Conservation (phyloP, 345 rosid genomes). For the Sapria himalayana region DNA sequence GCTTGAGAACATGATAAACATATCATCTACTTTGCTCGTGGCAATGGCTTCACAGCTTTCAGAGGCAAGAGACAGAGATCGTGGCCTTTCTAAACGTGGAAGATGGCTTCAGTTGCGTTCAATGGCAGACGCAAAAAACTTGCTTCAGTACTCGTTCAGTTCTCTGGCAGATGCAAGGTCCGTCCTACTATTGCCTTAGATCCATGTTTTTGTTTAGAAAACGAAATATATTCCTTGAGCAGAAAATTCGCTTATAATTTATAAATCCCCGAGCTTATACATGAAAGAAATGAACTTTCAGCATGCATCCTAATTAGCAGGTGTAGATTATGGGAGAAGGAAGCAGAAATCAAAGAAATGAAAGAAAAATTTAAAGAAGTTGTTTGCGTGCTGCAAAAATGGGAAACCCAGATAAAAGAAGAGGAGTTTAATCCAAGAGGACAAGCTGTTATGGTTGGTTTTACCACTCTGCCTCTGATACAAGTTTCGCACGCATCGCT, state of each 20-base stretch:
- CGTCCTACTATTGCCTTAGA: too few relatives aligned
- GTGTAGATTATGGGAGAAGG: conserved; percentile 89
- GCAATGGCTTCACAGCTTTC: conserved; percentile 99
- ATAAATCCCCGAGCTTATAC: too few relatives aligned
- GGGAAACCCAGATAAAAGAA: conserved; percentile 64
- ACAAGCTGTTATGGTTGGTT: conserved; percentile 41
- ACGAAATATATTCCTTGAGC: too few relatives aligned
- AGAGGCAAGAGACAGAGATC: conserved; percentile 94
- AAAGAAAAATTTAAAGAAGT: conserved; percentile 88
- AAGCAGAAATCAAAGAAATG: conserved; percentile 75
- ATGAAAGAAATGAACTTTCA: too few relatives aligned
- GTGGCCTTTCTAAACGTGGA: conserved; percentile 72
- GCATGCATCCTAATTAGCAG: too few relatives aligned
- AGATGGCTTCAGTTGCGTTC: conserved; percentile 98
- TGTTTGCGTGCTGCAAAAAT: conserved; percentile 45
- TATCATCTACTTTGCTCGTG: conserved; percentile 82
- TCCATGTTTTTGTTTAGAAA: too few relatives aligned
- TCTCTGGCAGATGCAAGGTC: conserved; percentile 77
- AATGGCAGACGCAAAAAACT: conserved; percentile 93
- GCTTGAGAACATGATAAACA: conserved; percentile 78
- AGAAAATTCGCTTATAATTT: too few relatives aligned
- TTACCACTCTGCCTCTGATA: conserved; percentile 51
- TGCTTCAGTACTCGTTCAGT: conserved; percentile 86
- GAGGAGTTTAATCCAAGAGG: conserved; percentile 66
- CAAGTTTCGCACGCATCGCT: conserved; percentile 6